A percentile compares a stretch with the other conserved stretches of the same genome.
phyloP scores from a whole-genome alignment of 1,284 basidiomycete species.

The Wallemia ichthyophaga region DNA sequence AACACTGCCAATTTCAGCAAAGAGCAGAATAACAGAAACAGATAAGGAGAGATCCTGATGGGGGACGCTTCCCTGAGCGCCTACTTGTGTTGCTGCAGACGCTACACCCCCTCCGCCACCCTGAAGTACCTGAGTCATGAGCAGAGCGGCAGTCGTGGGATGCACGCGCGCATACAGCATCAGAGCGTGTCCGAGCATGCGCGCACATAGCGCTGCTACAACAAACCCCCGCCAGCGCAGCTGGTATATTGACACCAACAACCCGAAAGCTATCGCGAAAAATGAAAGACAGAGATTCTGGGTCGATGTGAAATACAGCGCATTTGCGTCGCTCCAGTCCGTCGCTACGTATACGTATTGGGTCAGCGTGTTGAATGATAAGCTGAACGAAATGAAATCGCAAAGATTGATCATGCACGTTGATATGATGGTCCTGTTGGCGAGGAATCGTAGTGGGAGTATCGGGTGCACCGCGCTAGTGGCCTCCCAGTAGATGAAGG shows the following conservation, averaged over 20 bases:
- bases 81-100: conserved; percentile 34
- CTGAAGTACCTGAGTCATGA: conserved; percentile 30
- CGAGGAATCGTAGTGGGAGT: neutral
- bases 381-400: conserved; percentile 1
- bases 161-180: neutral
- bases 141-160: conserved; percentile 8
- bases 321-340: neutral
- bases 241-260: neutral
- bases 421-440: neutral
- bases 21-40: conserved; percentile 45
- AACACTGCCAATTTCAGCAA: conserved; percentile 44
- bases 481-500: neutral
- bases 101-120: conserved; percentile 51
- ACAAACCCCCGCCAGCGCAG: neutral
- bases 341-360: neutral
- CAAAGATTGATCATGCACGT: neutral
- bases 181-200: neutral
- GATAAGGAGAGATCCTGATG: conserved; percentile 42
- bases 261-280: neutral
- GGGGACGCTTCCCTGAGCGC: conserved; percentile 42
- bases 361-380: neutral
- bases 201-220: neutral
- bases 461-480: neutral
- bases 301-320: neutral
- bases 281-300: neutral